Percentiles rank a stretch among this genome's conserved stretches.
phyloP scores from a whole-genome alignment of 495 filamentous ascomycete species.

The Trichodelitschia bisporula region DNA sequence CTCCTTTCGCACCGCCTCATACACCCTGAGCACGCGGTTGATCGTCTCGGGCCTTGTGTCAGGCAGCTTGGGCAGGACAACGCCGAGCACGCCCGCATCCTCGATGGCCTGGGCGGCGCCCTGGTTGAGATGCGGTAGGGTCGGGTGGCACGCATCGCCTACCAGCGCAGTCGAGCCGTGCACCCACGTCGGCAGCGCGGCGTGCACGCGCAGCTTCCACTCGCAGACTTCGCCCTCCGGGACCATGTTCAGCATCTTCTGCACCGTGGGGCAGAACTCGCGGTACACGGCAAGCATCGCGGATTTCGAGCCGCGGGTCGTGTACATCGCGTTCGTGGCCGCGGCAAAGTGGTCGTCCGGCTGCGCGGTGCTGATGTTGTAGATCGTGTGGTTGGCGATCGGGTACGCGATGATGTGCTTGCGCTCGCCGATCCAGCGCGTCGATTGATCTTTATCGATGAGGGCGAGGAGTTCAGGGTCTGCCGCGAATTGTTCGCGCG shows the following conservation, averaged over 20 bases:
- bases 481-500: constrained; percentile 34
- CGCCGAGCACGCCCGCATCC: constrained; percentile 48
- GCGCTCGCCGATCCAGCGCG: constrained; percentile 55
- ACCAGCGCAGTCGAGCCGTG: constrained; percentile 40
- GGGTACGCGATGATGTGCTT: constrained; percentile 71
- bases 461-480: constrained; percentile 45
- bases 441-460: constrained; percentile 38
- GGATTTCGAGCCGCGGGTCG: constrained; percentile 42
- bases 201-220: constrained; percentile 54
- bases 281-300: constrained; percentile 40
- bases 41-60: constrained; percentile 28
- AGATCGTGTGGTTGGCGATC: constrained; percentile 45
- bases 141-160: constrained; percentile 61
- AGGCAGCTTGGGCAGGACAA: constrained; percentile 31
- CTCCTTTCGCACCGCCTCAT: constrained; percentile 47
- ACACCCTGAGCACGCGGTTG: constrained; percentile 39
- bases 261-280: constrained; percentile 48
- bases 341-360: constrained; percentile 49
- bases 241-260: constrained; percentile 50
- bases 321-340: constrained; percentile 52
- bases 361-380: constrained; percentile 56
- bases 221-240: constrained; percentile 61
- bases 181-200: constrained; percentile 45
- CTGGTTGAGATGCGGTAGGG: constrained; percentile 51
- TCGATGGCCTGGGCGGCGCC: constrained; percentile 76